Evolutionary conservation across 2,329 filamentous ascomycete genomes (phyloP).

Genomic region (Arthroderma sp.): DNA sequence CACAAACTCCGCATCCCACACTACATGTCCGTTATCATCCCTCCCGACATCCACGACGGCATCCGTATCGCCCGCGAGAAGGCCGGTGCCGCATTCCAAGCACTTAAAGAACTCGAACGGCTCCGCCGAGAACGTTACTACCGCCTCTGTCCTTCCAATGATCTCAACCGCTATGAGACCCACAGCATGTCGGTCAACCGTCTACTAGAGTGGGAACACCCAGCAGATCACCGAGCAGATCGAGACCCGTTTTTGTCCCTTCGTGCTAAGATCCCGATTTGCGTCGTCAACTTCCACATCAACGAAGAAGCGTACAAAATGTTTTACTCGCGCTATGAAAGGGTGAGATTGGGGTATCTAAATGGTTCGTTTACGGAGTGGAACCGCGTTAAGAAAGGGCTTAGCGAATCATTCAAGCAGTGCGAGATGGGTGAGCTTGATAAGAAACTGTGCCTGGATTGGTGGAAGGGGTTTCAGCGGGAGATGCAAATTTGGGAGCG

Average conservation of each 20-base stretch:
- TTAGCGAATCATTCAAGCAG: slow-evolving; percentile 8
- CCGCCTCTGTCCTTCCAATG: slow-evolving; percentile 15
- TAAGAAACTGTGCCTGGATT: slow-evolving; percentile 13
- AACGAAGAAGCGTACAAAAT: slow-evolving; percentile 13
- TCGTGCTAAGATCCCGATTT: slow-evolving; percentile 16
- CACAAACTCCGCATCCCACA: background rate
- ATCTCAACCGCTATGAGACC: slow-evolving; percentile 1
- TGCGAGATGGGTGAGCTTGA: slow-evolving; percentile 9
- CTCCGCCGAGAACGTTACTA: slow-evolving; percentile 13
- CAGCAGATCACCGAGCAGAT: background rate
- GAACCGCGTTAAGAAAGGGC: slow-evolving; percentile 7
- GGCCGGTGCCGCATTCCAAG: slow-evolving; percentile 10
- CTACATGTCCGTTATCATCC: background rate
- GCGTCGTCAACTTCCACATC: slow-evolving; percentile 14
- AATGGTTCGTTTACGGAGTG: slow-evolving; percentile 9
- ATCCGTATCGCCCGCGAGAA: slow-evolving; percentile 10
- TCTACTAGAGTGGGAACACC: slow-evolving; percentile 16
- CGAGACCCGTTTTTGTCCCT: slow-evolving; percentile 13
- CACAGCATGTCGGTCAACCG: slow-evolving; percentile 16
- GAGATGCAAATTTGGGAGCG: slow-evolving; percentile 20
- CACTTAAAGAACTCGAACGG: slow-evolving; percentile 11
- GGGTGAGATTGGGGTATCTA: slow-evolving; percentile 7
- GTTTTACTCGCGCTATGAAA: slow-evolving; percentile 7
- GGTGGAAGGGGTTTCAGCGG: slow-evolving; percentile 15
- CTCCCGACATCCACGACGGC: slow-evolving; percentile 3